Base-by-base conservation (phyloP, 768 basidiomycete genomes). In the Xanthoconium stramineum region DNA sequence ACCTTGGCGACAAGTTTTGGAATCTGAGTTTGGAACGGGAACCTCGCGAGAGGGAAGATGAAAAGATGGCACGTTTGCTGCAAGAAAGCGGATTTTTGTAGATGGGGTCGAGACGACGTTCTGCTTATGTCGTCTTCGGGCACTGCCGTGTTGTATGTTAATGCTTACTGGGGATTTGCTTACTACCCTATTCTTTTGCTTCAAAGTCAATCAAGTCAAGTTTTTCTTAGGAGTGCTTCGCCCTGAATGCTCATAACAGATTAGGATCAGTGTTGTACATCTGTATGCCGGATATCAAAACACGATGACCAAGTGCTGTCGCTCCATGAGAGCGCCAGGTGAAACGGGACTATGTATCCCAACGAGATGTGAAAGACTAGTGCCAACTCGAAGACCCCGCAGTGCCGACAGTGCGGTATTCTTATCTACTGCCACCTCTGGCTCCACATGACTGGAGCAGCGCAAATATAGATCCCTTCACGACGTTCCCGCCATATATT, bases 11-110 rank as follows among this genome's bases (percentile, higher is more conserved):
- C 55, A 80, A 81, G 60, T 88, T 92, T 70, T 98, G 95, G 88
- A 80, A 85, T 53, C 78, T 90, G 53, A 93, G 90, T 72, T 75
- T 96, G 54, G 85, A 89, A 66, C 80, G 91, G 20, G 96, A 99
- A 69, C 96, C 96, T 19, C 81, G 94, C 58, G 96, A 99, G 74
- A 80, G 93, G 45, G 96, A 98, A 63, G 94, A 96, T 62, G 96
- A 97, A 76, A 93, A 94, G 79, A 95, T 97, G 92, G 91, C 91
- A 10, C 80, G 91, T 47, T 74, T 94, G 56, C 74, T 94, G 42
- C 91, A 94, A 68, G 91, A 94, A 72, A 91, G 89, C 56, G 91
- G 91, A 40, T 94, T 94, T 76, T 74, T 92, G 74, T 92, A 64
- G 67, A 69, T 42, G 44, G 49, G 42, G 1, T 49, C 24, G 20